Percentiles rank a stretch among this genome's conserved stretches.
Conservation (phyloP, 192 early-diverging fungal species). For the Mortierella claussenii region DNA sequence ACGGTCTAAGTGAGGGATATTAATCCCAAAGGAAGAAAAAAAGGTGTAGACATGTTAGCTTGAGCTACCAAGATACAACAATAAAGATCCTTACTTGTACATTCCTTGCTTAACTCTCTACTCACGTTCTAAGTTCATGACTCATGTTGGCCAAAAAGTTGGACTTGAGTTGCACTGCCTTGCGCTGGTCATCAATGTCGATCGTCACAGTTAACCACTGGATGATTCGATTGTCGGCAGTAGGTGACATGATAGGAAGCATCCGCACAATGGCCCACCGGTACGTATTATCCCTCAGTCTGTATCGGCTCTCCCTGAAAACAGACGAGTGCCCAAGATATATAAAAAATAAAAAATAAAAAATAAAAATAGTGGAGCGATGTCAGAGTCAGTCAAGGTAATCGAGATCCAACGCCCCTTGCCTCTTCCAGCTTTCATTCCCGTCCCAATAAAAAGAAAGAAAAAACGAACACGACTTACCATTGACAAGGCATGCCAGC, state of each 20-base stretch:
- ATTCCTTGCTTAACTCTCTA: neutral
- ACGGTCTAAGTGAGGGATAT: slow-evolving; percentile 42
- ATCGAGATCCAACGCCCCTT: too few species aligned
- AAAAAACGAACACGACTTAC: neutral
- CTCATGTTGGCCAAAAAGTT: slow-evolving; percentile 82
- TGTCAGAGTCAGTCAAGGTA: neutral
- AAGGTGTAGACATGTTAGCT: neutral
- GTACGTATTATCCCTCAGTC: slow-evolving; percentile 32
- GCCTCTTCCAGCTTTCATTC: neutral
- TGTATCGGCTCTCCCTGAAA: slow-evolving; percentile 47
- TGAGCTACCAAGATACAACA: neutral
- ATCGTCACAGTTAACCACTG: slow-evolving; percentile 52
- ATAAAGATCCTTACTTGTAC: too few species aligned
- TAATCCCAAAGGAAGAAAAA: neutral
- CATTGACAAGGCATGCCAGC: slow-evolving; percentile 46
- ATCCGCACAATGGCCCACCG: slow-evolving; percentile 45
- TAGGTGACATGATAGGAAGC: slow-evolving; percentile 37
- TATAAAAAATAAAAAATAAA: neutral
- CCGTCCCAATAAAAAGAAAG: neutral
- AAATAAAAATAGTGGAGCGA: neutral
- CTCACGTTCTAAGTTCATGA: slow-evolving; percentile 78
- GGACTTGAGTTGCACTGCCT: slow-evolving; percentile 58
- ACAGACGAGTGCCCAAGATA: too few species aligned
- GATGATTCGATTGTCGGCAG: slow-evolving; percentile 26
- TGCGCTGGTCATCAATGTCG: slow-evolving; percentile 51